Evolutionary conservation across 73 alveolate genomes (phyloP).

Genomic region (Paramecium sonneborni): DNA sequence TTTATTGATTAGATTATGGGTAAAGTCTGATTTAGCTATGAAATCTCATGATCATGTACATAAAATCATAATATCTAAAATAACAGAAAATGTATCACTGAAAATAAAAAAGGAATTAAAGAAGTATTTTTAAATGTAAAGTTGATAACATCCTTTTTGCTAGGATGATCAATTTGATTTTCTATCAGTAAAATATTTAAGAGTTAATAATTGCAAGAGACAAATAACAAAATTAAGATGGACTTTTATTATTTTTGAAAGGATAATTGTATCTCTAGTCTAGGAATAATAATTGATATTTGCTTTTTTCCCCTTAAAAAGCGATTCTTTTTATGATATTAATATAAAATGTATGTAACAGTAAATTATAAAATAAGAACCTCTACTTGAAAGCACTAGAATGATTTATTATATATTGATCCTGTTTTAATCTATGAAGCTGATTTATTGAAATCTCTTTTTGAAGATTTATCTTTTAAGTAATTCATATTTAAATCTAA

Average conservation of each 20-base stretch:
- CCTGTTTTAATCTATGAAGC: slow-evolving; percentile 71
- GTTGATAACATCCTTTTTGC: slow-evolving; percentile 87
- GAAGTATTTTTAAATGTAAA: slow-evolving; percentile 72
- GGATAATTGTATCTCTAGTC: slow-evolving; percentile 78
- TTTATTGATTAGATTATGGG: slow-evolving; percentile 90
- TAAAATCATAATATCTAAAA: slow-evolving; percentile 74
- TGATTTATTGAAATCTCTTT: slow-evolving; percentile 71
- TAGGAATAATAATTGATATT: slow-evolving; percentile 68
- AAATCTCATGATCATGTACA: slow-evolving; percentile 82
- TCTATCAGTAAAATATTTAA: slow-evolving; percentile 81
- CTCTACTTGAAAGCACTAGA: slow-evolving; percentile 80
- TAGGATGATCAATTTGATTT: slow-evolving; percentile 84
- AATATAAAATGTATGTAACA: slow-evolving; percentile 81
- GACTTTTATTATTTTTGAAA: slow-evolving; percentile 85
- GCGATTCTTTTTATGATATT: slow-evolving; percentile 79
- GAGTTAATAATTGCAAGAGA: slow-evolving; percentile 88
- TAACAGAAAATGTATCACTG: slow-evolving; percentile 73
- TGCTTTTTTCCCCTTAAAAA: neutral
- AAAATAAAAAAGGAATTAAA: slow-evolving; percentile 78
- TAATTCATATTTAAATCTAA: slow-evolving; percentile 67
- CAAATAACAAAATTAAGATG: slow-evolving; percentile 81
- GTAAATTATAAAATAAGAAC: slow-evolving; percentile 74
- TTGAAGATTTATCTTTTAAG: slow-evolving; percentile 78
- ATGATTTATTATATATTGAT: slow-evolving; percentile 66
- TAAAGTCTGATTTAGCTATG: slow-evolving; percentile 81